These are phyloP conservation scores for Gastrolobium villosum DNA, from an alignment of 306 rosid genomes.

Conservation along the genomic window DNA sequence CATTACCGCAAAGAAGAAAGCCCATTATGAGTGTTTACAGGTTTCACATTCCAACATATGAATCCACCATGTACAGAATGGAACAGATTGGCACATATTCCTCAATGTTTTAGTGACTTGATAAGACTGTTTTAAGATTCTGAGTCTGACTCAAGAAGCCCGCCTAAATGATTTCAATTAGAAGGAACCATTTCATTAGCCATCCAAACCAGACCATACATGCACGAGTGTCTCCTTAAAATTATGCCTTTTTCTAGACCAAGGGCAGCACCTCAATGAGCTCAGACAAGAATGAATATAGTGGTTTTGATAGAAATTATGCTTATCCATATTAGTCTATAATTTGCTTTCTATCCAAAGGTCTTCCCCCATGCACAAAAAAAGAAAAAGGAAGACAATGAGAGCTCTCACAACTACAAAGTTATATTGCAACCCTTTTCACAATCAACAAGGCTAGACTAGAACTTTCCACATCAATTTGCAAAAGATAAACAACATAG, in stretches of 20 bases:
- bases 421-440: constrained; percentile 7
- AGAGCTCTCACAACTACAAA: neutral
- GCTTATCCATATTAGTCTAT: constrained; percentile 3
- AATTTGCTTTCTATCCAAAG: neutral
- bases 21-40: too few species aligned
- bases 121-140: neutral
- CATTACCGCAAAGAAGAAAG: too few species aligned
- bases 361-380: neutral
- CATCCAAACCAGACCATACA: neutral
- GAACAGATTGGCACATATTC: neutral
- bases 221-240: neutral
- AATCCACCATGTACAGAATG: neutral
- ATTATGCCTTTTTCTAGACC: neutral
- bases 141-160: neutral
- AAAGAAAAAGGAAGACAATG: neutral
- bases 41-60: constrained; percentile 10
- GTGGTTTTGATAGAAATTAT: neutral
- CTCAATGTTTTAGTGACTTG: neutral
- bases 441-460: neutral
- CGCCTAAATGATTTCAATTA: neutral
- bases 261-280: neutral
- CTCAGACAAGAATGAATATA: neutral
- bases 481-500: constrained; percentile 15
- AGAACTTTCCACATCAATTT: constrained; percentile 27
- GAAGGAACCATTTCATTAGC: constrained; percentile 10